Percentiles rank a stretch among this genome's conserved stretches.
Evolutionary conservation across 164 flowering plant genomes (phyloP).

Genomic region (Nelumbo lutea): DNA sequence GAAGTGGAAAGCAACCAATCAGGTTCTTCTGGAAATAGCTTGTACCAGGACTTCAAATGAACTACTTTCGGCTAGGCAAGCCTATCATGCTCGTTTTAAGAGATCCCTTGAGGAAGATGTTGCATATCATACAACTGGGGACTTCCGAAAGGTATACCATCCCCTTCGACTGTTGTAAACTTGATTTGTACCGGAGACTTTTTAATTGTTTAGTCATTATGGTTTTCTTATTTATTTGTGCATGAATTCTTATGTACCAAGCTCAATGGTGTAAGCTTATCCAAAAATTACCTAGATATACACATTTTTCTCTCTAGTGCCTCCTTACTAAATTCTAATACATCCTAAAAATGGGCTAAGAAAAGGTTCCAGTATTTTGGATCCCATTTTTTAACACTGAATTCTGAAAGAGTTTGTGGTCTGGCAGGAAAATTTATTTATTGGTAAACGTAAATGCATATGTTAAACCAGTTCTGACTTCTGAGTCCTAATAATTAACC

Average conservation of each 20-base stretch:
- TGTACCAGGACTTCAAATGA: slow-evolving; percentile 62
- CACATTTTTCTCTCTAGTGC: no score
- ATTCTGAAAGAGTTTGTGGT: no score
- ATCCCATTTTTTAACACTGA: no score
- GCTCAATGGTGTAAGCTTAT: no score
- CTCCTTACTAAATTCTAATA: no score
- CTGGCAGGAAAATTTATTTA: no score
- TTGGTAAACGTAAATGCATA: no score
- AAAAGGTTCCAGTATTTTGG: no score
- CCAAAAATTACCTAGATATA: no score
- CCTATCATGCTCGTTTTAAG: slow-evolving; percentile 66
- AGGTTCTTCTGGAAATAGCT: slow-evolving; percentile 66
- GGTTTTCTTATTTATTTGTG: neutral
- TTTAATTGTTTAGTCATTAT: neutral
- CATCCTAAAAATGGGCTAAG: no score
- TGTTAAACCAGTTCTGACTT: no score
- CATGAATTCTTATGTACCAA: neutral
- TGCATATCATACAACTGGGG: slow-evolving; percentile 59
- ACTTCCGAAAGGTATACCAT: slow-evolving; percentile 56
- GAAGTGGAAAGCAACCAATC: slow-evolving; percentile 40
- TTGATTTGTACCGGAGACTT: neutral
- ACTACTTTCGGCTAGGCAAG: slow-evolving; percentile 50
- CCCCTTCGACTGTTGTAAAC: neutral
- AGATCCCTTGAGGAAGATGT: slow-evolving; percentile 85
- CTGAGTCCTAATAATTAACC: no score